Base-by-base conservation (phyloP, 768 basidiomycete genomes). In the Rhodosporidiobolus odoratus region DNA sequence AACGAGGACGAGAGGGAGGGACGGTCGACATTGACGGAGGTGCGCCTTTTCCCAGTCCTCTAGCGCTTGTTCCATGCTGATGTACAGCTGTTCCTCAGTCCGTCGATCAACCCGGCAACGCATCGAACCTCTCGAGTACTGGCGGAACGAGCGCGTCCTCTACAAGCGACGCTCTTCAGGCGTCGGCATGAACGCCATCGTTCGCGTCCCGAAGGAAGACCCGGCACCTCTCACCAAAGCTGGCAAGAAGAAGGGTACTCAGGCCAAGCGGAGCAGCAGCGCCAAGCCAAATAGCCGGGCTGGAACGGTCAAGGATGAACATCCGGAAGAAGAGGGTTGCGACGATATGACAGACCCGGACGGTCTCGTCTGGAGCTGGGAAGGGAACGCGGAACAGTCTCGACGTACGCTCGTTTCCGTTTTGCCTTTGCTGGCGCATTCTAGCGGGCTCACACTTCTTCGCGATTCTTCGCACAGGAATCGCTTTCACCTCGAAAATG, bases 101-200 rank as follows among this genome's bases (percentile, higher is more conserved):
- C 87, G 92, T 25, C 86, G 89, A 59, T 88, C 91, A 38, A 81
- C 81, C 58, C 87, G 94, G 32, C 82, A 84, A 62, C 86, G 86
- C 40, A 86, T 86, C 75, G 81, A 81, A 58, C 95, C 94, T 7
- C 82, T 98, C 43, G 89, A 91, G 48, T 95, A 84, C 82, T 98
- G 95, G 95, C 86, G 92, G n/a, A 86, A 86, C 74, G 95, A 98
- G 80, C 88, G 87, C 71, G 85, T 92, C 32, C 87, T 93, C 3
- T 97, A 92, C 76, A 88, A 88, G 10, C 84, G 87, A 30, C 83
- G 84, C 19, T 81, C 83, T 15, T 83, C 83, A 12, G 85, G 82
- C 32, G 71, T 80, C 15, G 81, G 81, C 17, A 88, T 92, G 77
- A 82, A 86, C 78, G 84, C 87, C 79, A 83, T 93, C 64, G 77